phyloP scores from a whole-genome alignment of 805 yeast genomes.

The Saccharomycopsis microspora region DNA sequence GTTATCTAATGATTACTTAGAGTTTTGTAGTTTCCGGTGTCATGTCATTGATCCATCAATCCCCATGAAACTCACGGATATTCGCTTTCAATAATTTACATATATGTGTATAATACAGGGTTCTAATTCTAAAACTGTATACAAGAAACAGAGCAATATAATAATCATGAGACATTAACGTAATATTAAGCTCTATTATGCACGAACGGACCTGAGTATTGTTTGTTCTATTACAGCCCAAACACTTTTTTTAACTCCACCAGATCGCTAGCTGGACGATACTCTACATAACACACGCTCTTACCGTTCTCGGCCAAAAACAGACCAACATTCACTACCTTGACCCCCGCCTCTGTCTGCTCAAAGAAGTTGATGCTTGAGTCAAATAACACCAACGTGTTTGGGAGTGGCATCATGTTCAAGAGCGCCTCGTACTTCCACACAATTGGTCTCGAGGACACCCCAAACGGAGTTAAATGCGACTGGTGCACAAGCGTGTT shows the following conservation, averaged over 20 bases:
- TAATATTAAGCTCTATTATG: no score
- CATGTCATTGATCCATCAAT: no score
- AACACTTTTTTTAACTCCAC: slow-evolving; percentile 36
- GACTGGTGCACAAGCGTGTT: slow-evolving; percentile 84
- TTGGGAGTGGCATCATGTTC: slow-evolving; percentile 71
- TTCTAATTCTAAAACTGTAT: no score
- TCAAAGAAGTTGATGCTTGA: slow-evolving; percentile 60
- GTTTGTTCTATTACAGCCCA: not conserved
- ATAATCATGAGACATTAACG: no score
- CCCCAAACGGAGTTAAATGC: slow-evolving; percentile 69
- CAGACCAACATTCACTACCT: slow-evolving; percentile 60
- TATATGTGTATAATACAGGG: no score
- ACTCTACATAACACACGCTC: slow-evolving; percentile 52
- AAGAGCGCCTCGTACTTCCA: slow-evolving; percentile 64
- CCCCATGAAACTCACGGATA: no score
- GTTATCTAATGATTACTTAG: no score
- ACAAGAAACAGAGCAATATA: no score
- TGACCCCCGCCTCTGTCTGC: slow-evolving; percentile 73
- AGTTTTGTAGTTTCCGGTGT: no score
- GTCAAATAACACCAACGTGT: slow-evolving; percentile 53
- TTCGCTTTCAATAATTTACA: no score
- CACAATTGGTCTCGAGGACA: slow-evolving; percentile 46
- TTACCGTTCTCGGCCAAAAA: slow-evolving; percentile 38
- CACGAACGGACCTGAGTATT: no score
- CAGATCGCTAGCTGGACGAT: slow-evolving; percentile 46